Base-by-base conservation (phyloP, 2,329 filamentous ascomycete species). In the Curvularia verruculosa region DNA sequence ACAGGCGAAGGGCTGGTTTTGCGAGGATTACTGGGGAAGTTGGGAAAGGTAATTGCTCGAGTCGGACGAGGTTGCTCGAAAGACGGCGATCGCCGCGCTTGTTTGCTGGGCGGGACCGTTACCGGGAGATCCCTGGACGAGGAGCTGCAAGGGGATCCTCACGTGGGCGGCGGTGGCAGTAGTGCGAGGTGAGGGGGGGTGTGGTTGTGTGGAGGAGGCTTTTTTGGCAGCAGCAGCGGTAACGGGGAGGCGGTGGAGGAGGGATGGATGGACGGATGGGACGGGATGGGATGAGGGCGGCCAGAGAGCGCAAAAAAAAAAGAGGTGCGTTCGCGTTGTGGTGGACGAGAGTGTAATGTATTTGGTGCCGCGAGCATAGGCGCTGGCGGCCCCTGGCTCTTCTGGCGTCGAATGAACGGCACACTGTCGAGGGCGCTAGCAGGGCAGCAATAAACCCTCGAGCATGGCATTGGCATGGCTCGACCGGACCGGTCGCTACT, bases 71-170 rank as follows among this genome's bases (percentile, higher is more conserved):
- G 52, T 23, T 55, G 45, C 52, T 52, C 36, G 52, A 59, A 60
- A 59, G 52, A 50, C 51, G 63, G 64, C 65, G 66, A 54, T 60
- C 64, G 59, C 57, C 59, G 67, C 65, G 62, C 50, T 44, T 49
- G 57, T 53, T 61, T 58, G 60, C 60, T 55, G 54, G 62, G 66
- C 59, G 60, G 66, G 58, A 62, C 58, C 56, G 60, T 59, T 59
- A 52, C 63, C 54, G 59, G 61, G 64, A 60, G 47, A 58, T 57
- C 58, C 63, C 56, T 61, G 60, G 53, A 60, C 63, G 61, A 60
- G 58, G 57, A 58, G 47, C 56, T 61, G 60, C 63, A 61, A 60
- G 61, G 55, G 54, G 37, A 48, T 37, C 24, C 40, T 50, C 56
- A 55, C 46, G 51, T 40, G 53, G 39, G 46, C 50, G 48, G 12